Base-by-base conservation (phyloP, 2,329 filamentous ascomycete species). In the Monosporascus cannonballus region DNA sequence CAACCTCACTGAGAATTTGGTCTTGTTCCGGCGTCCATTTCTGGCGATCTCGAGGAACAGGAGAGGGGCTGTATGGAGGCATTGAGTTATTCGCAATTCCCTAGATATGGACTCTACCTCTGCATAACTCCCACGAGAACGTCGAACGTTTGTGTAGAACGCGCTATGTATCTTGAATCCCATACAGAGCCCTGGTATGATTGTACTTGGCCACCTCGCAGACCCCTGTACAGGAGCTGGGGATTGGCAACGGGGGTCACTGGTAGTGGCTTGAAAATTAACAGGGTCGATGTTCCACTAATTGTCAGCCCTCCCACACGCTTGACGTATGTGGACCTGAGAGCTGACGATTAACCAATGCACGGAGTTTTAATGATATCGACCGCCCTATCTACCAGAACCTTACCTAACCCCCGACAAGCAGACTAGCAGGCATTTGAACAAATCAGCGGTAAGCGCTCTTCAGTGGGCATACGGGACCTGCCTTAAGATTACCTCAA, bases 1-100 rank as follows among this genome's bases (percentile, higher is more conserved):
- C 47, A 22, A 38, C 47, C 4, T 37, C 34, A 22, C 37, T 39
- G 22, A 37, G 47, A 24, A 49, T 22, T 39, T 39, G 47, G n/a
- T 49, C 47, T 39, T 49, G 27, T 39, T 49, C 27, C 20, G 47
- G 47, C 15, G 47, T 49, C 47, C 30, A 49, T 49, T 39, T 49
- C 34, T 49, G 47, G 36, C 30, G 47, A 22, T 49, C 30, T 14
- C 37, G 47, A 18, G 30, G 14, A 38, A 9, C 11, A 18, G 47
- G 18, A 25, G 47, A 20, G 14, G 47, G n/a, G 47, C 37, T 49
- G 25, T 22, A 15, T 24, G 47, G 15, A 25, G n/a, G 8, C 47
- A 49, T 49, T 49, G 42, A 25, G 14, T 30, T n/a, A 17, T 34
- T 14, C 18, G n/a, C 14, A 27, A 46, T 7, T 8, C 24, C 30